These are phyloP conservation scores for Penicillium griseofulvum DNA, from an alignment of 2,329 filamentous ascomycete species.

Conservation along the genomic window DNA sequence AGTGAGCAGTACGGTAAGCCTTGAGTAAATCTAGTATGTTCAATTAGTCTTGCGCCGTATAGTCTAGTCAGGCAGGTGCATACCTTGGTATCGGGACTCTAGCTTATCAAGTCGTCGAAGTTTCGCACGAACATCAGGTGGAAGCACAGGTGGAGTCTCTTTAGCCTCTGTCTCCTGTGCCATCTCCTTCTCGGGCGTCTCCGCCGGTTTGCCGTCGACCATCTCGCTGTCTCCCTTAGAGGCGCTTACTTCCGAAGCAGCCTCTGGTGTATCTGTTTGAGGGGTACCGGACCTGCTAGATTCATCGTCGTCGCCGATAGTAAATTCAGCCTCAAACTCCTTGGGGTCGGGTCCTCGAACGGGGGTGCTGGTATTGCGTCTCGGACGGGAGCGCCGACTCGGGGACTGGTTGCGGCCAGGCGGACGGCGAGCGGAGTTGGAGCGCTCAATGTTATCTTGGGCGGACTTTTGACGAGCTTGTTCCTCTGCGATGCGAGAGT, in stretches of 20 bases:
- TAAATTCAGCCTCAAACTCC: conserved; percentile 82
- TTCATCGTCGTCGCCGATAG: conserved; percentile 78
- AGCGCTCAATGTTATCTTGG: conserved; percentile 44
- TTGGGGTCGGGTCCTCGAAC: conserved; percentile 73
- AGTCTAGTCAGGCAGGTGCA: conserved; percentile 6
- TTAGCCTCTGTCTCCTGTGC: conserved; percentile 18
- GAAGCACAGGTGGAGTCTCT: conserved; percentile 54
- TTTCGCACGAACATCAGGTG: conserved; percentile 71
- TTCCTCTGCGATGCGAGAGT: conserved; percentile 86
- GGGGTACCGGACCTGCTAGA: conserved; percentile 63
- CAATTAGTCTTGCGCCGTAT: not conserved
- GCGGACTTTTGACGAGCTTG: conserved; percentile 70
- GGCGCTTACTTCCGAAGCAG: conserved; percentile 21
- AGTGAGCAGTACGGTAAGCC: conserved; percentile 88
- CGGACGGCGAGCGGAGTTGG: conserved; percentile 44
- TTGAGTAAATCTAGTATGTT: conserved; percentile 70
- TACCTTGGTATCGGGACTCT: conserved; percentile 82
- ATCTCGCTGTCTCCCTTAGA: conserved; percentile 22
- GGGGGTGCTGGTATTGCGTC: conserved; percentile 38
- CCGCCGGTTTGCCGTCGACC: conserved; percentile 19
- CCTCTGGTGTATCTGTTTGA: conserved; percentile 44
- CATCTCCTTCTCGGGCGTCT: conserved; percentile 20
- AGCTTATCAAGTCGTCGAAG: conserved; percentile 86
- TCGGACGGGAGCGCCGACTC: conserved; percentile 31
- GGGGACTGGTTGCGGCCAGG: conserved; percentile 28